Conservation (phyloP, 352 stramenopile genomes). For the Phytophthora brassicae region DNA sequence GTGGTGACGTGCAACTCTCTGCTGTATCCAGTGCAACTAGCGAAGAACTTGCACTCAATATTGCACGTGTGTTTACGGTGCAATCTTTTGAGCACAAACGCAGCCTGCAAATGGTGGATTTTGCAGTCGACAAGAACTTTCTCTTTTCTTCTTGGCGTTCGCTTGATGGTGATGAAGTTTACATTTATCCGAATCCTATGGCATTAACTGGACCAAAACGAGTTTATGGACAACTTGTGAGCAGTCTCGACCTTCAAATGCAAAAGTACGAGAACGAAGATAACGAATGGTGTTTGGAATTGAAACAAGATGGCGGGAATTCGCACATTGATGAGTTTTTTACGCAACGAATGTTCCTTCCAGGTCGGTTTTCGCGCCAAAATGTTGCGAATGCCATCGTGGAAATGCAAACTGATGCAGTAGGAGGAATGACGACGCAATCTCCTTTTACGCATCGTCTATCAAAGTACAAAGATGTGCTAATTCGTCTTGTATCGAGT, state of each 20-base stretch:
- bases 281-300: constrained; percentile 53
- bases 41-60: constrained; percentile 47
- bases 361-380: constrained; percentile 65
- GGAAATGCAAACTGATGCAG: constrained; percentile 38
- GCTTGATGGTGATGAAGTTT: constrained; percentile 56
- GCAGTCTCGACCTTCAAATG: constrained; percentile 66
- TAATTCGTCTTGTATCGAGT: constrained; percentile 58
- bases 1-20: constrained; percentile 48
- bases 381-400: constrained; percentile 63
- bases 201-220: constrained; percentile 59
- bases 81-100: constrained; percentile 25
- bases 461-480: constrained; percentile 66
- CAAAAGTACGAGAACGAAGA: constrained; percentile 63
- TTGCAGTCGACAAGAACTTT: constrained; percentile 65
- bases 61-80: constrained; percentile 61
- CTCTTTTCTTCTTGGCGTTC: constrained; percentile 78
- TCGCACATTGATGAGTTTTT: constrained; percentile 66
- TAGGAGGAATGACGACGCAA: constrained; percentile 28
- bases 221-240: constrained; percentile 52
- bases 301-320: constrained; percentile 43
- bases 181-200: constrained; percentile 71
- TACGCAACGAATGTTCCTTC: constrained; percentile 53
- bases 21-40: constrained; percentile 26
- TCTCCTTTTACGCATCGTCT: constrained; percentile 40
- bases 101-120: constrained; percentile 69